Evolutionary conservation across 768 basidiomycete genomes (phyloP), one percentile per base, ranked within the genome.

Genomic region (Flagelloscypha sp.): DNA sequence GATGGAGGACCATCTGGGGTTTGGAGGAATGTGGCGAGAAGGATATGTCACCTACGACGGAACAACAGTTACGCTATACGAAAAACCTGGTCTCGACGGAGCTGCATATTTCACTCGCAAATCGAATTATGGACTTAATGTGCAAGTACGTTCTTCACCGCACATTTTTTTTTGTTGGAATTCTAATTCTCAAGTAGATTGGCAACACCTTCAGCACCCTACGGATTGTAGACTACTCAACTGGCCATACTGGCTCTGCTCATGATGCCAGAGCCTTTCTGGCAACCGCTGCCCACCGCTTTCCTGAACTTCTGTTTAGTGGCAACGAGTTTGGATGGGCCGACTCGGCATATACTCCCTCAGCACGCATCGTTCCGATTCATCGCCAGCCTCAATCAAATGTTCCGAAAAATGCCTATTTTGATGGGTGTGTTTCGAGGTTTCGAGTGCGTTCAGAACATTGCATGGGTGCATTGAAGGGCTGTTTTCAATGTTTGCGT

Each of bases 31-130:
- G 6, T 63, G 57, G 59, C 37, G 53, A 12, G 59, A 65, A 5
- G 60, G 60, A 2, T 63, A 50, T 47, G 22, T 58, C 1, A 61
- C 57, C 51, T 57, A 58, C 36, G 58, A 61, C 48, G 59, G 58
- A 1, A 62, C 57, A 0, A 55, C 55, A 37, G 49, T 61, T 11
- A 46, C 48, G 7, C 47, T 59, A 2, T 53, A 47, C 29, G 18
- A 32, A 7, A 56, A 55, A 23, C 56, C 55, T 17, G 49, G 47
- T 1, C 15, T 47, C 5, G 47, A 62, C 37, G 56, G 61, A 9
- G 55, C 59, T 44, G 55, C 50, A 12, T 63, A 62, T 32, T 61
- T 46, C 30, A 56, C 58, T 4, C 38, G 56, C 6, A 62, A 62
- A 37, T 33, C 33, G 4, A 61, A 58, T 33, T 61, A 63, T 52